Evolutionary conservation across 1,284 basidiomycete genomes (phyloP).

Genomic region (Puccinia horiana): DNA sequence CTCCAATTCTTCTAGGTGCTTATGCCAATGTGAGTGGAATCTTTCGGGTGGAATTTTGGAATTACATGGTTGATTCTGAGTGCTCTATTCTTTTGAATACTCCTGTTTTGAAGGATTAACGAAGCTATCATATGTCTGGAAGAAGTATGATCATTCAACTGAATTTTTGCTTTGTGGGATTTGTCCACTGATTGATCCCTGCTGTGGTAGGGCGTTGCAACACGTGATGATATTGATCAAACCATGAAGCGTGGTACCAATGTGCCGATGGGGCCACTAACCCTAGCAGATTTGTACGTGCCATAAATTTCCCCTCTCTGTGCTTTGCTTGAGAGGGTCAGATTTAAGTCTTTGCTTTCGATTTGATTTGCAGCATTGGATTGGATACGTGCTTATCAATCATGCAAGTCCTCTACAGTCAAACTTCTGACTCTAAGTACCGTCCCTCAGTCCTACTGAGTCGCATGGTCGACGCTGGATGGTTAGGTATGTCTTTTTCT

Average conservation of each 20-base stretch:
- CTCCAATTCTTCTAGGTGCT: slow-evolving; percentile 21
- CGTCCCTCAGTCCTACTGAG: slow-evolving; percentile 86
- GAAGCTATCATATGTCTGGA: slow-evolving; percentile 50
- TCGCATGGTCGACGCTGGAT: slow-evolving; percentile 93
- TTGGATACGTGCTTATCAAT: slow-evolving; percentile 29
- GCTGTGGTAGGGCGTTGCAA: slow-evolving; percentile 73
- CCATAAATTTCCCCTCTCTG: slow-evolving; percentile 50
- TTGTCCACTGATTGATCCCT: neutral
- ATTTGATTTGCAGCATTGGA: slow-evolving; percentile 47
- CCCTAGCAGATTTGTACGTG: slow-evolving; percentile 67
- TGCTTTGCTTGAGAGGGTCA: neutral
- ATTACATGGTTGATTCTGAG: neutral
- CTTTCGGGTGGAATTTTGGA: neutral
- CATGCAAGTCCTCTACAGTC: slow-evolving; percentile 57
- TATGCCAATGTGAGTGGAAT: slow-evolving; percentile 43
- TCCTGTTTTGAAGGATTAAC: slow-evolving; percentile 33
- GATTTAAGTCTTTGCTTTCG: neutral
- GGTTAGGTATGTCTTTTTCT: slow-evolving; percentile 69
- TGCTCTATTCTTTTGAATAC: neutral
- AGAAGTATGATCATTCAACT: slow-evolving; percentile 63
- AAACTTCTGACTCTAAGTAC: slow-evolving; percentile 94
- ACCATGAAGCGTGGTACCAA: slow-evolving; percentile 91
- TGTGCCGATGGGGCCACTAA: slow-evolving; percentile 79
- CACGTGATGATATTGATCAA: slow-evolving; percentile 91
- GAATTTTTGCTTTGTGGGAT: slow-evolving; percentile 64